phyloP scores from a whole-genome alignment of 768 basidiomycete genomes.

The Boletus edulis region DNA sequence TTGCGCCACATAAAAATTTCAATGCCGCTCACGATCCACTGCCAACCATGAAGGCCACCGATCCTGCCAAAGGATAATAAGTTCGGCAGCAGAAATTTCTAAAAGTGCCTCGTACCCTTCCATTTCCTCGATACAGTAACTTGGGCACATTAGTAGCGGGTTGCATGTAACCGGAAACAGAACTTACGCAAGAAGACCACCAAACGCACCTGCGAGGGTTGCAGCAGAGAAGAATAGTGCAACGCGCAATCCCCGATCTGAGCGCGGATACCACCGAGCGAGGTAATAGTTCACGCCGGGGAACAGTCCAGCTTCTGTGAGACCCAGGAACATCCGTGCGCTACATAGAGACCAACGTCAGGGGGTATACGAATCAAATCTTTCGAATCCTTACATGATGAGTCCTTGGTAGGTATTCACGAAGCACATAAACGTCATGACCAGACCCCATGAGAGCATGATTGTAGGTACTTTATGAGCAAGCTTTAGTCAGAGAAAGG shows the following conservation, averaged over 20 bases:
- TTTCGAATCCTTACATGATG: slow-evolving; percentile 25
- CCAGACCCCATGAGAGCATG: slow-evolving; percentile 38
- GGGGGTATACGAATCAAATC: neutral
- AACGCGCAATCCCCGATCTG: slow-evolving; percentile 54
- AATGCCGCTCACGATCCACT: slow-evolving; percentile 32
- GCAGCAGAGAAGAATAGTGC: slow-evolving; percentile 67
- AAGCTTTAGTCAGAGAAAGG: slow-evolving; percentile 4
- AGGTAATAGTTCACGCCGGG: slow-evolving; percentile 43
- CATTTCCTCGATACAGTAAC: slow-evolving; percentile 32
- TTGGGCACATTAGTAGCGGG: slow-evolving; percentile 11
- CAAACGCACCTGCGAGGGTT: slow-evolving; percentile 51
- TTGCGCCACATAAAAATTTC: neutral
- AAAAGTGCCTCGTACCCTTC: slow-evolving; percentile 32
- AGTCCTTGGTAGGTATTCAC: slow-evolving; percentile 32
- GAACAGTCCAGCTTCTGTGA: slow-evolving; percentile 46
- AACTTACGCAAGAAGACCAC: slow-evolving; percentile 46
- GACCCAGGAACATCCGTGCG: slow-evolving; percentile 43
- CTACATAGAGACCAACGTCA: slow-evolving; percentile 18
- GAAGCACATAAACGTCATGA: slow-evolving; percentile 39
- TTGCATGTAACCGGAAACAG: neutral
- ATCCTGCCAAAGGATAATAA: slow-evolving; percentile 11
- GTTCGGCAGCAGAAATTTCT: neutral
- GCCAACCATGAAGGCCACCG: slow-evolving; percentile 33
- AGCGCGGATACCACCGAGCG: slow-evolving; percentile 57
- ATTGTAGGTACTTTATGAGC: slow-evolving; percentile 35